Base-by-base conservation (phyloP, 345 rosid species). In the Lenwebbia sp. region DNA sequence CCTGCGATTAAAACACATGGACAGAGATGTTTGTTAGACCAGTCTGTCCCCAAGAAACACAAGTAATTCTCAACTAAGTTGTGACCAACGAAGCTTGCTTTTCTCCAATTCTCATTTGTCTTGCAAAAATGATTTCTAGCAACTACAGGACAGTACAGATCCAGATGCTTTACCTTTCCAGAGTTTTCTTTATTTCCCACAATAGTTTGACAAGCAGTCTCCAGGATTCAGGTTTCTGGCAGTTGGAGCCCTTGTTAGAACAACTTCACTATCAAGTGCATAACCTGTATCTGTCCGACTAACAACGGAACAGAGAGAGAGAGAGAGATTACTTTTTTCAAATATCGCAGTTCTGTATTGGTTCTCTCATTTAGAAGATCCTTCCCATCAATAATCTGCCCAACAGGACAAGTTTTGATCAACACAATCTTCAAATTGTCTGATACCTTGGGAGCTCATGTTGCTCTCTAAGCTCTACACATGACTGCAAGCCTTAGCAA, bases 201-300 rank as follows among this genome's bases (percentile, higher is more conserved):
- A 54, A 95, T 96, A n/a, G 96, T 96, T 85, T 94, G 97, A 89
- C 99, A 96, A 22, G 98, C 94, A 96, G 95, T 85, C 98, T 93
- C 97, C 99, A 96, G 13, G 99, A 91, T 87, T 96, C 97, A 12
- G 96, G 98, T 90, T 93, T 95, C 96, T 93, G 92, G 82, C 84
- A 89, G 75, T 51, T 82, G 28, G 7, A 87, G 85, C 60, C 33
- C 23, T 3, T 50, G 70, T 84, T 86, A 62, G 75, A 30, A 60
- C 7, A 11, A 76, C 56, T 22, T 25, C 41, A 85, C 17, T 13
- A 17, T 85, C 47, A 17, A 52, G 83, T 44, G 51, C 52, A 82
- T 28, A 82, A 62, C 75, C 75, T 0, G 23, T 37, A 62, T 30
- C 41, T 8, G 11, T 62, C 26, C 0, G 41, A 62, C 19, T 19